phyloP scores from a whole-genome alignment of 192 early-diverging fungal species.

The Backusella australiensis region DNA sequence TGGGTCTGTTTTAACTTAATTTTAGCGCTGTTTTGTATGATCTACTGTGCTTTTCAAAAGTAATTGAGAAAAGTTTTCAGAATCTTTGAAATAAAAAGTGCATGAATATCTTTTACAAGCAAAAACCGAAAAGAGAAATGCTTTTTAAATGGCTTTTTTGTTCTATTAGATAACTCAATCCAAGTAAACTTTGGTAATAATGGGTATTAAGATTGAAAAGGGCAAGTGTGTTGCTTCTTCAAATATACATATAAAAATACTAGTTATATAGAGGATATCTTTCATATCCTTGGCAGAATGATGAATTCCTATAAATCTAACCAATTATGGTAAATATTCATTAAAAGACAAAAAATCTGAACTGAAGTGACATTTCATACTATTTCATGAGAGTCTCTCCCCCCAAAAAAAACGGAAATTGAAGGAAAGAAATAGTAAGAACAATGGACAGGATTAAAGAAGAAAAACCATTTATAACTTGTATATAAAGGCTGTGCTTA shows the following conservation, averaged over 20 bases:
- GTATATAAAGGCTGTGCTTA: not conserved
- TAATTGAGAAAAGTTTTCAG: too few relatives aligned
- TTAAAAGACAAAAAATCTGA: not conserved
- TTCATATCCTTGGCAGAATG: not conserved
- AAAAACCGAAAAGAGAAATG: not conserved
- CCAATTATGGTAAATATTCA: not conserved
- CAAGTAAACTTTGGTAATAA: not conserved
- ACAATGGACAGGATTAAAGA: not conserved
- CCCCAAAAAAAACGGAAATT: too few relatives aligned
- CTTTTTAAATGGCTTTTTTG: not conserved
- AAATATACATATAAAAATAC: not conserved
- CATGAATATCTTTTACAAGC: not conserved
- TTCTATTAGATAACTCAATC: not conserved
- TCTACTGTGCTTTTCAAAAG: not conserved
- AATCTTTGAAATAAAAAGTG: too few relatives aligned
- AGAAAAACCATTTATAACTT: not conserved
- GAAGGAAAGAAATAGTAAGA: not conserved
- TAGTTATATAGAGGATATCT: too few relatives aligned
- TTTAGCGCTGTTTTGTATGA: not conserved
- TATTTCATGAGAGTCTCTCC: not conserved
- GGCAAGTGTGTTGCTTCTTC: not conserved
- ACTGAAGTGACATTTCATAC: not conserved
- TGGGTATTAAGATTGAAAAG: not conserved
- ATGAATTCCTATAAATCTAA: not conserved
- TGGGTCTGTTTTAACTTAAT: not conserved